Evolutionary conservation across 1,284 basidiomycete genomes (phyloP).

Genomic region (Mycena sp.): DNA sequence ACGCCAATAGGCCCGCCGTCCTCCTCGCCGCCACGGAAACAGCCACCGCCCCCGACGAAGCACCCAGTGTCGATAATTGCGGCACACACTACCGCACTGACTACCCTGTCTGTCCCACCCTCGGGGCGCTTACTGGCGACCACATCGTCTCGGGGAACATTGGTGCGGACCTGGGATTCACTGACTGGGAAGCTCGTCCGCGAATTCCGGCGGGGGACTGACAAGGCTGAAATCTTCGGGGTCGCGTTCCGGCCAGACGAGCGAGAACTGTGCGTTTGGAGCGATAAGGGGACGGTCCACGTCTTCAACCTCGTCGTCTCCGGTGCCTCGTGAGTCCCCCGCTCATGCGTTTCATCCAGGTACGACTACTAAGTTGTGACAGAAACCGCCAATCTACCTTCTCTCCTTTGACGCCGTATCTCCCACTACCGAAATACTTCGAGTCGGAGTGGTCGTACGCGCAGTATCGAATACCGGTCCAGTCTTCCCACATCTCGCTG

Average conservation of each 20-base stretch:
- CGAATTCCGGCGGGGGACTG: slow-evolving; percentile 89
- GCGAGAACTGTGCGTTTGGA: slow-evolving; percentile 88
- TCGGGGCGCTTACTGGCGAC: slow-evolving; percentile 88
- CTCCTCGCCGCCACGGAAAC: slow-evolving; percentile 55
- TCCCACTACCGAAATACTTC: slow-evolving; percentile 92
- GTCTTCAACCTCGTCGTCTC: slow-evolving; percentile 80
- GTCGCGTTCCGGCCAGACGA: slow-evolving; percentile 84
- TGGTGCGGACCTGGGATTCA: slow-evolving; percentile 91
- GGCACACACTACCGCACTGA: slow-evolving; percentile 85
- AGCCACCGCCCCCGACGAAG: slow-evolving; percentile 64
- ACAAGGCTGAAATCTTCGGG: slow-evolving; percentile 93
- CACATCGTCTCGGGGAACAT: slow-evolving; percentile 85
- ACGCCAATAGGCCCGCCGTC: slow-evolving; percentile 58
- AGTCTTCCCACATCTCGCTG: slow-evolving; percentile 82
- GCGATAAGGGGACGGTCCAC: slow-evolving; percentile 97
- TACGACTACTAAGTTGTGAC: slow-evolving; percentile 27
- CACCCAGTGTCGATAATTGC: slow-evolving; percentile 84
- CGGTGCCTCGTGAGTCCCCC: slow-evolving; percentile 66
- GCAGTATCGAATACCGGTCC: slow-evolving; percentile 89
- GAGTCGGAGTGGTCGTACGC: slow-evolving; percentile 94
- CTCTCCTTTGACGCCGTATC: slow-evolving; percentile 77
- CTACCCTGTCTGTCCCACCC: slow-evolving; percentile 79
- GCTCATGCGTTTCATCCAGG: slow-evolving; percentile 4
- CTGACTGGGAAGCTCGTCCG: slow-evolving; percentile 77
- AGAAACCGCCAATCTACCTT: slow-evolving; percentile 86